Conservation (phyloP, 148 eudicot species). For the Amaranthus cruentus region DNA sequence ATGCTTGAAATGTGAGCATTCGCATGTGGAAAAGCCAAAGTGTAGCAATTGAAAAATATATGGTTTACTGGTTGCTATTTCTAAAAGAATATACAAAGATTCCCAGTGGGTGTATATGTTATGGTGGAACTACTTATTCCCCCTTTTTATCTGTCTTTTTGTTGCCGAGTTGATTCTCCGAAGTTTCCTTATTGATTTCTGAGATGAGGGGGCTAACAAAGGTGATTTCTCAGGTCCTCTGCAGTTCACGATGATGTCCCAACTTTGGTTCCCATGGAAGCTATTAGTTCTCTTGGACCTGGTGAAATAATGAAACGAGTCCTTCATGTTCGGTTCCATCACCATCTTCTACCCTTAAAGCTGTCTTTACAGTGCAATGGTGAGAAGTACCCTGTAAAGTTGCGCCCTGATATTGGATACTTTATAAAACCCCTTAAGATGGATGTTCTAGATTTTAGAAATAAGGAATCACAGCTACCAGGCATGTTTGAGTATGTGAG, state of each 20-base stretch:
- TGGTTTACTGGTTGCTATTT: no score
- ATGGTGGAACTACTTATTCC: neutral
- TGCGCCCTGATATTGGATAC: slow-evolving; percentile 96
- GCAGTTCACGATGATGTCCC: slow-evolving; percentile 46
- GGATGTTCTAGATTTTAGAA: slow-evolving; percentile 51
- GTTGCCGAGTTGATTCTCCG: neutral
- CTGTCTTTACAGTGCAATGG: slow-evolving; percentile 59
- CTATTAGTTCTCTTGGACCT: slow-evolving; percentile 58
- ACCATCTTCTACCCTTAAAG: slow-evolving; percentile 92
- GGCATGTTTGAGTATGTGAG: slow-evolving; percentile 95
- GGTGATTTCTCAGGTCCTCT: slow-evolving; percentile 36
- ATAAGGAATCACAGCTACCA: slow-evolving; percentile 77
- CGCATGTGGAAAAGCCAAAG: no score
- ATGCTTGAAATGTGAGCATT: no score
- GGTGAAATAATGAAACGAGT: slow-evolving; percentile 49
- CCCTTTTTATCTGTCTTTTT: slow-evolving; percentile 1
- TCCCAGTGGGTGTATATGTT: no score
- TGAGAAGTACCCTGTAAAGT: slow-evolving; percentile 61
- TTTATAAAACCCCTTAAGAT: slow-evolving; percentile 87
- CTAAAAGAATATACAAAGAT: no score
- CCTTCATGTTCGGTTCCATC: slow-evolving; percentile 78
- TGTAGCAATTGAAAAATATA: no score
- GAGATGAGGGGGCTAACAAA: neutral
- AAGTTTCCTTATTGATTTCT: neutral
- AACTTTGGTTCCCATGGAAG: slow-evolving; percentile 74